phyloP scores from a whole-genome alignment of 2,329 filamentous ascomycete species.

The Phialophora macrospora region DNA sequence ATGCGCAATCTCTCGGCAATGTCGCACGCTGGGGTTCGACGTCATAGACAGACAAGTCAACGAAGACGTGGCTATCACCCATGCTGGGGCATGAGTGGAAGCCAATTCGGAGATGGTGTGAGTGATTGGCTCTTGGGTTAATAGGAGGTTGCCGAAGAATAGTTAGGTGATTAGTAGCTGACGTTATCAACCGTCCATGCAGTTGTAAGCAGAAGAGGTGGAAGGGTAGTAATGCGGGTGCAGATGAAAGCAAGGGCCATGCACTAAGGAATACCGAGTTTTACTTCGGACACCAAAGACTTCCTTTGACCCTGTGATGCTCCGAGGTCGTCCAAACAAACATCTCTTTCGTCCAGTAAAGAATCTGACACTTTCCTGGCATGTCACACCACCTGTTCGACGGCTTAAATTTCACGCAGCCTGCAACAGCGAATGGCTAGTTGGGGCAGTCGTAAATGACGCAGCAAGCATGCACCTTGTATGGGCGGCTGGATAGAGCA shows the following conservation, averaged over 20 bases:
- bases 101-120: not conserved
- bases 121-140: conserved; percentile 9
- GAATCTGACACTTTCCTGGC: not conserved
- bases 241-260: not conserved
- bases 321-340: not conserved
- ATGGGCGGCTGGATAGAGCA: not conserved
- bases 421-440: not conserved
- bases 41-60: not conserved
- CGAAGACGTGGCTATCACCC: not conserved
- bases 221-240: conserved; percentile 7
- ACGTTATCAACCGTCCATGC: conserved; percentile 14
- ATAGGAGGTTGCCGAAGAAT: conserved; percentile 1
- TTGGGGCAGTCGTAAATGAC: not conserved
- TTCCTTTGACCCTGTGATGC: not conserved
- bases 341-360: not conserved
- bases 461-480: not conserved
- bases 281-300: not conserved
- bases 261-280: not conserved
- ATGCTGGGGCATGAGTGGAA: not conserved
- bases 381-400: not conserved
- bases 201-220: conserved; percentile 16
- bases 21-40: conserved; percentile 6
- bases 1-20: not conserved
- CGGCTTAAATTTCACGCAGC: not conserved
- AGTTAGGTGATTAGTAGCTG: conserved; percentile 4